phyloP scores from a whole-genome alignment of 2,329 filamentous ascomycete genomes.

The Cadophora sp. region DNA sequence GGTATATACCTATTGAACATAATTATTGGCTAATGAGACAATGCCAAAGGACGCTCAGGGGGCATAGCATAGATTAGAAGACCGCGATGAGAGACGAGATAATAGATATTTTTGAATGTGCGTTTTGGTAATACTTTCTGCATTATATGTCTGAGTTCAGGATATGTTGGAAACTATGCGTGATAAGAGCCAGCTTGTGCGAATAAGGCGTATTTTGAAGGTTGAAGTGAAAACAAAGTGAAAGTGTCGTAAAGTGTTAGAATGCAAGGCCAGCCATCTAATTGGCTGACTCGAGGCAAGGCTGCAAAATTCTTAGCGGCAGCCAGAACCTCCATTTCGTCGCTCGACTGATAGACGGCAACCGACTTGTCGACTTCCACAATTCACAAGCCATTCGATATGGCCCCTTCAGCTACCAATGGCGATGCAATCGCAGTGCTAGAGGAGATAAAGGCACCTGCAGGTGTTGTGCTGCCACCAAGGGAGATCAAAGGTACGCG shows the following conservation, averaged over 20 bases:
- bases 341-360: not conserved
- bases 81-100: slow-evolving; percentile 20
- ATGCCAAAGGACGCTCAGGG: slow-evolving; percentile 13
- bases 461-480: slow-evolving; percentile 83
- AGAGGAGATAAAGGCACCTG: slow-evolving; percentile 78
- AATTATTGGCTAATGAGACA: slow-evolving; percentile 28
- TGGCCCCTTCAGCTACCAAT: slow-evolving; percentile 50
- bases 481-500: slow-evolving; percentile 74
- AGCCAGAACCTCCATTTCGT: slow-evolving; percentile 10
- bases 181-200: too few relatives aligned
- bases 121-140: not conserved
- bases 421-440: slow-evolving; percentile 59
- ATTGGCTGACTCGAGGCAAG: slow-evolving; percentile 26
- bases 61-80: slow-evolving; percentile 26
- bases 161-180: too few relatives aligned
- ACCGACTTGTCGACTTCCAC: not conserved
- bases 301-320: slow-evolving; percentile 24
- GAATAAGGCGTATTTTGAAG: too few relatives aligned
- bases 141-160: not conserved
- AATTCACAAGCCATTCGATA: slow-evolving; percentile 26
- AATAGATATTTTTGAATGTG: slow-evolving; percentile 6
- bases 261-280: slow-evolving; percentile 7
- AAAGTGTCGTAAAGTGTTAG: not conserved
- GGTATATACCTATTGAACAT: slow-evolving; percentile 27
- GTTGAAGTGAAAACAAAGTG: not conserved